A percentile compares a stretch with the other conserved stretches of the same genome.
Evolutionary conservation across 2,329 filamentous ascomycete genomes (phyloP).

Genomic region (Elsinoe necatrix): DNA sequence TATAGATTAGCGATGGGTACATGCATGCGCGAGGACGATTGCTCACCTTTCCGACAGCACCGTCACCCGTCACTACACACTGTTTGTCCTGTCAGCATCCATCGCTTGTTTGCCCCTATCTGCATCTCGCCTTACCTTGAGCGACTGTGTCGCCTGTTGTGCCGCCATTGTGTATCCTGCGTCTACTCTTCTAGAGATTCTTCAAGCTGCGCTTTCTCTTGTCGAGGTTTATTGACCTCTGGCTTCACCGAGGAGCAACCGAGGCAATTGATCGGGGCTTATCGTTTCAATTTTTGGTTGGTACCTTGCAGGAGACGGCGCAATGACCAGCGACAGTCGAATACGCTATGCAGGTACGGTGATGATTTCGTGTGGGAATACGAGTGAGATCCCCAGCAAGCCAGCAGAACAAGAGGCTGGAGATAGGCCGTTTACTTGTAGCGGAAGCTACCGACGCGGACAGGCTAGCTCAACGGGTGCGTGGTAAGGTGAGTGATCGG

Average conservation of each 20-base stretch:
- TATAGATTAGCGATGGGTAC: slow-evolving; percentile 11
- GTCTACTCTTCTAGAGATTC: background rate
- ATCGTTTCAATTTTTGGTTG: background rate
- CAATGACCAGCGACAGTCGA: background rate
- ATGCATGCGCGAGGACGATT: slow-evolving; percentile 17
- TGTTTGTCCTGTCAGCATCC: slow-evolving; percentile 33
- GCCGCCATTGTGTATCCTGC: slow-evolving; percentile 50
- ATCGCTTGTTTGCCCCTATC: slow-evolving; percentile 18
- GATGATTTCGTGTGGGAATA: slow-evolving; percentile 1
- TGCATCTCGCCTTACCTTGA: slow-evolving; percentile 57
- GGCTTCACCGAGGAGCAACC: background rate
- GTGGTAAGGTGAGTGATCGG: slow-evolving; percentile 3
- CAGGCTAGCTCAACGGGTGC: slow-evolving; percentile 12
- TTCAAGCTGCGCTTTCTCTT: background rate
- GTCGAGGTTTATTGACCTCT: background rate
- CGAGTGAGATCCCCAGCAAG: background rate
- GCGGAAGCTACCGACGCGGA: slow-evolving; percentile 13
- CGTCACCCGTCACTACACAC: slow-evolving; percentile 98
- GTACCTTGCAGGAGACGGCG: background rate
- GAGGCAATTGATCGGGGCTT: slow-evolving; percentile 2
- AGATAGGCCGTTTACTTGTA: slow-evolving; percentile 15
- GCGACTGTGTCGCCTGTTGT: slow-evolving; percentile 75
- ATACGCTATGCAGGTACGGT: slow-evolving; percentile 11
- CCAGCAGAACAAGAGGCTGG: slow-evolving; percentile 14
- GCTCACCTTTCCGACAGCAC: slow-evolving; percentile 94